These are phyloP conservation scores for Elsinoe australis DNA, from an alignment of 2,329 filamentous ascomycete genomes.

Conservation along the genomic window DNA sequence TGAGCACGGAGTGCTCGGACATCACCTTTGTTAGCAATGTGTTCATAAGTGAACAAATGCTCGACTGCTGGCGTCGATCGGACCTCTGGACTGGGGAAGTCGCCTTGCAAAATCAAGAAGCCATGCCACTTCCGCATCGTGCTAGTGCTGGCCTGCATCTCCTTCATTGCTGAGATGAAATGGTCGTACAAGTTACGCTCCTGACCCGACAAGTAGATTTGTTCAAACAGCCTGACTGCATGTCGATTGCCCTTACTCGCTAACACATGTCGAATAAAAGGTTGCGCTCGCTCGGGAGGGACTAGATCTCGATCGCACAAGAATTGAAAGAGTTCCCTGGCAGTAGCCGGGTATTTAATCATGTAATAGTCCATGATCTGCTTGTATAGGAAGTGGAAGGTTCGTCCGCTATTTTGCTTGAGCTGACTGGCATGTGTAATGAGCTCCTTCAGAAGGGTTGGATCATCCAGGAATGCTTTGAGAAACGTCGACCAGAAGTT, in stretches of 20 bases:
- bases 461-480: slow-evolving; percentile 30
- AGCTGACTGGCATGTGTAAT: slow-evolving; percentile 37
- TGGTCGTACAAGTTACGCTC: slow-evolving; percentile 37
- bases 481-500: slow-evolving; percentile 43
- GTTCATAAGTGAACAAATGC: slow-evolving; percentile 24
- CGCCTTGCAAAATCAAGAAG: slow-evolving; percentile 31
- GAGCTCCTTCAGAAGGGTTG: slow-evolving; percentile 32
- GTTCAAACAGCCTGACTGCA: slow-evolving; percentile 24
- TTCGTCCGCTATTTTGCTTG: slow-evolving; percentile 31
- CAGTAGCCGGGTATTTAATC: slow-evolving; percentile 23
- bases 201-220: slow-evolving; percentile 34
- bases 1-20: not conserved
- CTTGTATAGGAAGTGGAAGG: slow-evolving; percentile 37
- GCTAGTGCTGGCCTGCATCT: slow-evolving; percentile 23
- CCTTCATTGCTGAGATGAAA: slow-evolving; percentile 32
- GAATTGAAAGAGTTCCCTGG: slow-evolving; percentile 17
- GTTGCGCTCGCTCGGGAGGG: not conserved
- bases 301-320: not conserved
- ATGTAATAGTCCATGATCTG: slow-evolving; percentile 38
- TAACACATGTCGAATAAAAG: not conserved
- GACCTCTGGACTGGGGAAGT: slow-evolving; percentile 33
- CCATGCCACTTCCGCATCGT: slow-evolving; percentile 36
- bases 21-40: not conserved
- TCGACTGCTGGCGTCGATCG: slow-evolving; percentile 28
- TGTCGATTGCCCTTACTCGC: not conserved